Evolutionary conservation across 768 basidiomycete genomes (phyloP).

Genomic region (Boletus rubropictus): DNA sequence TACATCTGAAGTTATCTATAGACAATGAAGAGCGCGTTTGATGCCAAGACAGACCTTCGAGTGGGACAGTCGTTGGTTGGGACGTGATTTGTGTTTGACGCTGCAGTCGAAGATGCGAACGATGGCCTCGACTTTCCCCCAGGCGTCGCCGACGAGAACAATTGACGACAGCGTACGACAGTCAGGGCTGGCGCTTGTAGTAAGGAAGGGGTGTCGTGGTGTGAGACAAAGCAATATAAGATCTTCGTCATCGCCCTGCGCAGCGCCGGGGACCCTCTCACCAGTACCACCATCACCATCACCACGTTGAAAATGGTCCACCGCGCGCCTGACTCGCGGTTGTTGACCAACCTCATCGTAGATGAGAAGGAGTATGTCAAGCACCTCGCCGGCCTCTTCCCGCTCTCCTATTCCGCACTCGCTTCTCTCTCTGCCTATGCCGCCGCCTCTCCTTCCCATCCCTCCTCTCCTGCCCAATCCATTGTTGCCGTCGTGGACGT

Average conservation of each 20-base stretch:
- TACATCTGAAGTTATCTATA: too few species aligned
- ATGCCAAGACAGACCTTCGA: too few species aligned
- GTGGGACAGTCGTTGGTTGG: too few species aligned
- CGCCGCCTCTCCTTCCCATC: slow-evolving; percentile 47
- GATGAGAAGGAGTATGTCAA: slow-evolving; percentile 71
- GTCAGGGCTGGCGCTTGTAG: neutral
- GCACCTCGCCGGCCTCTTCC: slow-evolving; percentile 51
- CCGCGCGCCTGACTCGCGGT: slow-evolving; percentile 64
- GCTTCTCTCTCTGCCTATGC: slow-evolving; percentile 71
- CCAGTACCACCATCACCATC: neutral
- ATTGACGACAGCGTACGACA: neutral
- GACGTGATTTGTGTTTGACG: too few species aligned
- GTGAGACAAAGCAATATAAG: neutral
- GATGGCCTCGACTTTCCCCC: too few species aligned
- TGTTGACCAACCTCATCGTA: slow-evolving; percentile 60
- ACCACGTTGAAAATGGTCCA: slow-evolving; percentile 51
- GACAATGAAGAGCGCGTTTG: too few species aligned
- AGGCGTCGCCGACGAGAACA: too few species aligned
- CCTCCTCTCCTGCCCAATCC: slow-evolving; percentile 11
- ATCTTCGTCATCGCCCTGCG: neutral
- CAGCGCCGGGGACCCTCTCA: neutral
- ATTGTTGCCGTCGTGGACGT: slow-evolving; percentile 45
- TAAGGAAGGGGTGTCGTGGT: neutral
- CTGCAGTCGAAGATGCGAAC: too few species aligned
- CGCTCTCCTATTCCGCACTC: slow-evolving; percentile 53